Base-by-base conservation (phyloP, 352 stramenopile species). In the Globisporangium orthogonon region DNA sequence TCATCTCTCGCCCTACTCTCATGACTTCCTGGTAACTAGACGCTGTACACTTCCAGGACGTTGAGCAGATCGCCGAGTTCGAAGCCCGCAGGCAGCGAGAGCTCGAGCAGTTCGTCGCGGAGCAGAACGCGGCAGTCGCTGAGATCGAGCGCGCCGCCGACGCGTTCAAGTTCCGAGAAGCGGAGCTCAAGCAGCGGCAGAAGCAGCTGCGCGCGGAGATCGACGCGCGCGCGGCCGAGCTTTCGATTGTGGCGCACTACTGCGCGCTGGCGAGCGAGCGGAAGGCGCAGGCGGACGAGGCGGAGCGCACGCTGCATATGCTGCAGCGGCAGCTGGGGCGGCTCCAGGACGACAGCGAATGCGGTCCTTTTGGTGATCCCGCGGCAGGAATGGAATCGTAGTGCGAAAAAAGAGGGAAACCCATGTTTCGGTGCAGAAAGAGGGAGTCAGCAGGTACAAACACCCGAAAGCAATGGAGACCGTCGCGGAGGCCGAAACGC, bases 201-300 rank as follows among this genome's bases (percentile, higher is more conserved):
- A 86, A 86, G 50, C 58, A 69, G 40, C 49, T 89, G 28, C 70
- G 74, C 18, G 41, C 48, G 3, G 66, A 83, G 33, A 78, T 84
- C 67, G 56, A 61, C 4, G 31, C 62, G 28, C 61, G 60, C 29
- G 44, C 56, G 4, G 53, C 66, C n/a, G 71, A 82, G 53, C 63
- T 86, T 3, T 63, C 63, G 41, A 63, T 62, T 3, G 9, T 70
- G 9, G 56, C 57, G 11, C 77, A 74, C 37, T 77, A 74, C 49
- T 71, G 68, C 30, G 60, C 35, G 2, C 31, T 81, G 23, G 74
- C 65, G 35, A 62, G 66, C 29, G 60, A 69, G 28, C 66, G 73
- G 14, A 39, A 61, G n/a, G 46, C 54, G 13, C 69, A 88, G 50
- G 63, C 75, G 1, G 51, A 18, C 14, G 71, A 85, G 18, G 75